phyloP scores from a whole-genome alignment of 257 asterid species.

The Ocimum tenuiflorum region DNA sequence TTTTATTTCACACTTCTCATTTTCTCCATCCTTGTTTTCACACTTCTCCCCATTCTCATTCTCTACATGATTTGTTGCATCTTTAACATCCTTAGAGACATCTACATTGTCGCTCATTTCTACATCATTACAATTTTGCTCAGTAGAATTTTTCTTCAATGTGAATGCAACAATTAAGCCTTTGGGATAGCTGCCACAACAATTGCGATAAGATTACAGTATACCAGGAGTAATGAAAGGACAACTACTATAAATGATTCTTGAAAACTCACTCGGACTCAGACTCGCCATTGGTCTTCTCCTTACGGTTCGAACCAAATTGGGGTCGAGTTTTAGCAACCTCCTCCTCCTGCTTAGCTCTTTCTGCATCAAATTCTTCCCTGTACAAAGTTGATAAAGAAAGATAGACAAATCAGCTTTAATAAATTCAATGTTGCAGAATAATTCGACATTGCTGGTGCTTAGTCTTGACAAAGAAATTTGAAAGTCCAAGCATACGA shows the following conservation, averaged over 20 bases:
- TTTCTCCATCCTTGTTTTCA: constrained; percentile 35
- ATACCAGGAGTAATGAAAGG: background rate
- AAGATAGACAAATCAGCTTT: background rate
- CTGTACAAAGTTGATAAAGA: constrained; percentile 32
- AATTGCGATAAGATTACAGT: constrained; percentile 4
- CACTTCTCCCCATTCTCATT: no score
- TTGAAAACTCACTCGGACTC: constrained; percentile 41
- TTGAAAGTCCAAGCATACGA: background rate
- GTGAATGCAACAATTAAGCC: constrained; percentile 77
- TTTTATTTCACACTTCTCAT: constrained; percentile 30
- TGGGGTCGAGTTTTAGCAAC: constrained; percentile 35
- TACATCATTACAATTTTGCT: constrained; percentile 37
- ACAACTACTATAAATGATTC: background rate
- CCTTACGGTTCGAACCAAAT: constrained; percentile 44
- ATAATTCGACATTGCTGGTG: background rate
- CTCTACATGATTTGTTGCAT: constrained; percentile 20
- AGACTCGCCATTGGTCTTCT: constrained; percentile 37
- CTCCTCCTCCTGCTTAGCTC: constrained; percentile 66
- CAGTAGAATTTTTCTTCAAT: constrained; percentile 46
- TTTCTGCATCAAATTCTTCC: constrained; percentile 63
- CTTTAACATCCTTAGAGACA: constrained; percentile 25
- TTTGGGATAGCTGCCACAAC: constrained; percentile 67
- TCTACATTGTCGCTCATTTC: constrained; percentile 25
- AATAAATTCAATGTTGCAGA: background rate
- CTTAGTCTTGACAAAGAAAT: background rate